These are phyloP conservation scores for Neurospora sp. DNA, from an alignment of 495 filamentous ascomycete species.

Conservation along the genomic window DNA sequence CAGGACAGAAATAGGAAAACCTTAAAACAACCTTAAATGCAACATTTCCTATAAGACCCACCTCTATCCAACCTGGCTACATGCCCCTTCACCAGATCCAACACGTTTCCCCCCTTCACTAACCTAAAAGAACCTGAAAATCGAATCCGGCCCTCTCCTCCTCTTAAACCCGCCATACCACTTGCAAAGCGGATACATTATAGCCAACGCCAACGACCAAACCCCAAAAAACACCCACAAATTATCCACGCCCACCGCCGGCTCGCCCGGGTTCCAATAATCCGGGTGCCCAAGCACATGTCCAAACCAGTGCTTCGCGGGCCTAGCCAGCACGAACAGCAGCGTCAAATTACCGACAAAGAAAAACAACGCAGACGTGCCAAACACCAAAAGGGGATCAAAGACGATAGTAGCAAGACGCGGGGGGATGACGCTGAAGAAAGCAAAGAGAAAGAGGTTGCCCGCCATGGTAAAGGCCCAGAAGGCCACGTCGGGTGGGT, in stretches of 20 bases:
- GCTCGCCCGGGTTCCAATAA: neutral
- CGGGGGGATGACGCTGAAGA: conserved; percentile 15
- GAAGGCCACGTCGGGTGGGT: conserved; percentile 27
- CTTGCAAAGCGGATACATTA: conserved; percentile 19
- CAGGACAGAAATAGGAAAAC: neutral
- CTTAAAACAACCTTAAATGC: neutral
- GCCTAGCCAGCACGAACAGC: conserved; percentile 3
- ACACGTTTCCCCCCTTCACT: neutral
- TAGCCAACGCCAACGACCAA: conserved; percentile 8
- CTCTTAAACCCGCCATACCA: conserved; percentile 24
- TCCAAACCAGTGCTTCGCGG: conserved; percentile 6
- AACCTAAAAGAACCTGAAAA: conserved; percentile 26
- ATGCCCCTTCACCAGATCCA: neutral
- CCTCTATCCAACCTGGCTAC: neutral
- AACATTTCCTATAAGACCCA: neutral
- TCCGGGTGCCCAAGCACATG: neutral
- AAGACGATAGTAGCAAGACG: conserved; percentile 7
- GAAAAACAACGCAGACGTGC: conserved; percentile 28
- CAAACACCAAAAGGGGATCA: conserved; percentile 19
- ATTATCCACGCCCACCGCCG: conserved; percentile 12
- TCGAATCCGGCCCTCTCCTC: conserved; percentile 17
- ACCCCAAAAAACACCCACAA: conserved; percentile 14
- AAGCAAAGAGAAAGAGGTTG: conserved; percentile 21
- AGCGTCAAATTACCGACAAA: conserved; percentile 20
- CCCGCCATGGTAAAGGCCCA: conserved; percentile 22